These are phyloP conservation scores for Trifolium repens DNA, from an alignment of 306 rosid species.

Conservation along the genomic window DNA sequence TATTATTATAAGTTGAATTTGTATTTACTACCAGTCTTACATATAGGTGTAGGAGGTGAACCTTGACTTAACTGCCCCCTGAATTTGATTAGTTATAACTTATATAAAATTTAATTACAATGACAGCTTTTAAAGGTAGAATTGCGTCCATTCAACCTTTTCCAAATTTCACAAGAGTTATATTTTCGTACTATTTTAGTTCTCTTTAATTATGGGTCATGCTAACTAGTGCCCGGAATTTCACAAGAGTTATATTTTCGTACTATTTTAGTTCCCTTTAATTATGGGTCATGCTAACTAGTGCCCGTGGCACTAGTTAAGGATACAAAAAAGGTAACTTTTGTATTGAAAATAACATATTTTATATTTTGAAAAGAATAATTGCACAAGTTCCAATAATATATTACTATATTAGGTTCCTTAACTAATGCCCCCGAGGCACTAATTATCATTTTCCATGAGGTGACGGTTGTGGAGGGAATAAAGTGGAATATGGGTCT, in stretches of 20 bases:
- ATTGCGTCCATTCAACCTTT: constrained; percentile 16
- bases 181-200: neutral
- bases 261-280: no score
- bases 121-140: constrained; percentile 9
- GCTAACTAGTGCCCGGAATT: no score
- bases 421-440: no score
- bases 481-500: constrained; percentile 9
- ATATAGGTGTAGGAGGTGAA: neutral
- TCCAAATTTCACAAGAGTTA: neutral
- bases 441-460: no score
- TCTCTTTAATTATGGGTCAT: constrained; percentile 5
- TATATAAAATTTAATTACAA: neutral
- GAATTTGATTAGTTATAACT: neutral
- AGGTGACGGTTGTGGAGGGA: constrained; percentile 7
- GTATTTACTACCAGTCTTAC: constrained; percentile 11
- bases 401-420: no score
- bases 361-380: no score
- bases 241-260: no score
- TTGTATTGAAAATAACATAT: no score
- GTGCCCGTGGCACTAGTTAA: no score
- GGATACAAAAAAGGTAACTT: no score
- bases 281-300: no score
- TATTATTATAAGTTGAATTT: constrained; percentile 2
- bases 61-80: neutral
- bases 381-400: no score